Evolutionary conservation across 495 filamentous ascomycete genomes (phyloP), one percentile per base, ranked within the genome.

Genomic region (Podospora didyma): DNA sequence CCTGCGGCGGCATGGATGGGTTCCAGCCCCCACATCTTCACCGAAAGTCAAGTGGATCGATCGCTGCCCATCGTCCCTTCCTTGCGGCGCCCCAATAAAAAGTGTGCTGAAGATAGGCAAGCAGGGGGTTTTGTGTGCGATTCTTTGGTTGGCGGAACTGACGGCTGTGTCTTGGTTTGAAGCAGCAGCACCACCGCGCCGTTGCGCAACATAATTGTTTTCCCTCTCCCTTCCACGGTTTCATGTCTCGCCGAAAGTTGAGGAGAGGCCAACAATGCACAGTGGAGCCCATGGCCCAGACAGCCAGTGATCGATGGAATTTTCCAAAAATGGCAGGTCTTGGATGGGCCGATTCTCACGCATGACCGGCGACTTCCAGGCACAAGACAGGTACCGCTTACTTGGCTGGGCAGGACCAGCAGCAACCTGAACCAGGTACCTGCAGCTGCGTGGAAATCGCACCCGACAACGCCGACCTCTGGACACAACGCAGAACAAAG

Each of bases 341-440:
- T 42, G 39, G 39, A 42, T 16, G 39, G 39, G 39, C 14, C 39
- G 39, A 42, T 17, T 24, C 12, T 21, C 45, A 51, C 35, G 39
- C 55, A 42, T 51, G 26, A 52, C 48, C 41, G 48, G 34, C 37
- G 46, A 58, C 37, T 14, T 24, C 28, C 55, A 58, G 55, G 55
- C 48, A 58, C 55, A 28, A 46, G 7, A 59, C 60, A 51, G 58
- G 51, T 35, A 58, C 55, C 55, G 49, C 55, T 58, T 48, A 9
- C 26, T 31, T 49, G 52, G 46, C 55, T 49, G 49, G 50, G 39
- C n/a, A 23, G 24, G 22, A 24, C 46, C 46, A n/a, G 48, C 6
- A 34, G 28, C n/a, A 26, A 46, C 37, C 51, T 46, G 26, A 31
- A 3, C 26, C 26, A 31, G 45, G 45, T 47, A 47, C 45, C 41